Evolutionary conservation across 2,329 filamentous ascomycete species (phyloP), one percentile per base, ranked within the genome.

Genomic region (Curvularia hawaiiensis): DNA sequence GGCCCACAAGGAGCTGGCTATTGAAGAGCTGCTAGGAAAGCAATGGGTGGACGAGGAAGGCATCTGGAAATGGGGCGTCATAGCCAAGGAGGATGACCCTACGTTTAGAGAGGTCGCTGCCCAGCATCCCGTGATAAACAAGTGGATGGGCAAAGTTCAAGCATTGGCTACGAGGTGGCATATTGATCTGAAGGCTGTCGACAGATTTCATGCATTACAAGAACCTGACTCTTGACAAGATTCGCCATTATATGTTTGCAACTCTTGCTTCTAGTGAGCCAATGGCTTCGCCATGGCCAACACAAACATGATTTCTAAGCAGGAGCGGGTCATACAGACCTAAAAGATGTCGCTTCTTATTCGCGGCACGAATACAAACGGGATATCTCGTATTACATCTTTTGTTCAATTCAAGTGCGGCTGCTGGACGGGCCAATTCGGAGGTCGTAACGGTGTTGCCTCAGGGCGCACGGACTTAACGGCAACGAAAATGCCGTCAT

Each of bases 31-130:
- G 28, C 91, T 94, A 74, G 84, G 81, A 1, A 69, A 78, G 20
- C 80, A 85, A n/a, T 92, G 84, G 75, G 91, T 90, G 80, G 84
- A 84, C 3, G 77, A 83, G 11, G 88, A 91, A 69, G 90, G 90
- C 0, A 85, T 87, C 39, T 92, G 89, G 89, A 86, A 78, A 66
- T 94, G 84, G 72, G 77, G 83, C 0, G 83, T 90, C 30, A 56
- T 64, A 4, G 72, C 68, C 6, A 52, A 62, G 5, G 74, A 76
- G 14, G 71, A 66, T 1, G 73, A 75, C n/a, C 67, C 74, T 12
- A 76, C 73, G 18, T 72, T 77, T 31, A 65, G 65, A 40, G 73
- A 74, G 51, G 72, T 92, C 45, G 89, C 88, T 1, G 79, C 78
- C 39, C 83, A 85, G 26, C 90, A 93, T 75, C 90, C 90, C 38